These are phyloP conservation scores for Brasilioporus rufonigricans DNA, from an alignment of 768 basidiomycete species.

Conservation along the genomic window DNA sequence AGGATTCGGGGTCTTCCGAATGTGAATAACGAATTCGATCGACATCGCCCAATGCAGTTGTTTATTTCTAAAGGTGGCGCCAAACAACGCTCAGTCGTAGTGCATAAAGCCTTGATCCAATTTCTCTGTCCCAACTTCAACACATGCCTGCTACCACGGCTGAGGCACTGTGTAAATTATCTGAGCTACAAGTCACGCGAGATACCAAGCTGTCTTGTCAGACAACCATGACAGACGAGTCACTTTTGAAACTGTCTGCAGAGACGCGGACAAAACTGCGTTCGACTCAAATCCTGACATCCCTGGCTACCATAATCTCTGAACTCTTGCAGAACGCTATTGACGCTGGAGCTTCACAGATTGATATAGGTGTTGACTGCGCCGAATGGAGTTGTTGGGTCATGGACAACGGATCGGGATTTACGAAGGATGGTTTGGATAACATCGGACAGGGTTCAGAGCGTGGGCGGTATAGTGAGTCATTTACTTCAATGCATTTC, in stretches of 20 bases:
- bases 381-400: constrained; percentile 84
- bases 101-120: too few species aligned
- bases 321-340: constrained; percentile 90
- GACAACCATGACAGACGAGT: constrained; percentile 19
- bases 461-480: constrained; percentile 67
- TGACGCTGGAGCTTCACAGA: constrained; percentile 68
- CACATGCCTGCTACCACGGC: not conserved
- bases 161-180: not conserved
- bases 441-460: constrained; percentile 51
- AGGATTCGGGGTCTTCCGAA: constrained; percentile 89
- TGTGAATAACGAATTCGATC: constrained; percentile 47
- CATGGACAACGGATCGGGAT: constrained; percentile 80
- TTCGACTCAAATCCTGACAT: constrained; percentile 81
- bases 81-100: constrained; percentile 20
- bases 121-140: not conserved
- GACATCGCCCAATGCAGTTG: constrained; percentile 26
- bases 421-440: constrained; percentile 57
- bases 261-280: constrained; percentile 72
- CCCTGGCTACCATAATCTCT: constrained; percentile 72
- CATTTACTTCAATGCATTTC: not conserved
- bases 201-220: not conserved
- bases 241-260: constrained; percentile 42
- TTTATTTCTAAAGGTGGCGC: constrained; percentile 20
- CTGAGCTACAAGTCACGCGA: not conserved
- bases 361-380: constrained; percentile 73